These are phyloP conservation scores for Globisporangium cederbergense DNA, from an alignment of 352 stramenopile genomes.

Conservation along the genomic window DNA sequence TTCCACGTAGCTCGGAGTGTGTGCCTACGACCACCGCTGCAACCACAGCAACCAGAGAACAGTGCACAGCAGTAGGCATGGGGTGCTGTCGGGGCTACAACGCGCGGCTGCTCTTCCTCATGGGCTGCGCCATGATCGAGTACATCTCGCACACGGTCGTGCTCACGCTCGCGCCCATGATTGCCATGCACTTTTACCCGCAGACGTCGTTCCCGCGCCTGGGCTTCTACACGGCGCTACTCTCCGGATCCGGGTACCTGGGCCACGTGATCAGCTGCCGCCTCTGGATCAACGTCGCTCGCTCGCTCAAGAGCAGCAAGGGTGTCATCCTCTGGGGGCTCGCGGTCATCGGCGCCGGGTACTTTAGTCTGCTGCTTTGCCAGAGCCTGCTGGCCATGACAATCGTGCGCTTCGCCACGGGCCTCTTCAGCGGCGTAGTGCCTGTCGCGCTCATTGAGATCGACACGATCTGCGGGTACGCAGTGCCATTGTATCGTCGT, in stretches of 20 bases:
- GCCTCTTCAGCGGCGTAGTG: constrained; percentile 69
- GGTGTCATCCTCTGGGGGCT: constrained; percentile 81
- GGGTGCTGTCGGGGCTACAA: constrained; percentile 68
- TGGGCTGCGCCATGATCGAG: constrained; percentile 75
- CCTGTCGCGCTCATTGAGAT: constrained; percentile 78
- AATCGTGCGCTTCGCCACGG: constrained; percentile 72
- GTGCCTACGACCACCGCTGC: neutral
- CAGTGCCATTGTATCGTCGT: neutral
- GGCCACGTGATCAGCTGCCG: constrained; percentile 69
- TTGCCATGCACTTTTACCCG: constrained; percentile 78
- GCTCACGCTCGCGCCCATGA: constrained; percentile 64
- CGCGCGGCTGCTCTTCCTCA: constrained; percentile 74
- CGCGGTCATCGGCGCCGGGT: constrained; percentile 57
- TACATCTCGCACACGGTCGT: constrained; percentile 72
- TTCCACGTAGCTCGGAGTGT: neutral
- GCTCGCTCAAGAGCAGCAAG: constrained; percentile 72
- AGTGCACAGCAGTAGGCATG: constrained; percentile 12
- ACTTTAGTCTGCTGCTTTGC: constrained; percentile 73
- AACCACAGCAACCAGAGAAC: neutral
- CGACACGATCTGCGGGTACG: constrained; percentile 75
- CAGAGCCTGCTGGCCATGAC: constrained; percentile 75
- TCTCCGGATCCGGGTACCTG: constrained; percentile 63
- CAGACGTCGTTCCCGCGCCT: constrained; percentile 65
- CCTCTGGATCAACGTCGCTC: constrained; percentile 76
- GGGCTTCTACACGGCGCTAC: constrained; percentile 74